Base-by-base conservation (phyloP, 768 basidiomycete genomes). In the Rhizopogon rudus region DNA sequence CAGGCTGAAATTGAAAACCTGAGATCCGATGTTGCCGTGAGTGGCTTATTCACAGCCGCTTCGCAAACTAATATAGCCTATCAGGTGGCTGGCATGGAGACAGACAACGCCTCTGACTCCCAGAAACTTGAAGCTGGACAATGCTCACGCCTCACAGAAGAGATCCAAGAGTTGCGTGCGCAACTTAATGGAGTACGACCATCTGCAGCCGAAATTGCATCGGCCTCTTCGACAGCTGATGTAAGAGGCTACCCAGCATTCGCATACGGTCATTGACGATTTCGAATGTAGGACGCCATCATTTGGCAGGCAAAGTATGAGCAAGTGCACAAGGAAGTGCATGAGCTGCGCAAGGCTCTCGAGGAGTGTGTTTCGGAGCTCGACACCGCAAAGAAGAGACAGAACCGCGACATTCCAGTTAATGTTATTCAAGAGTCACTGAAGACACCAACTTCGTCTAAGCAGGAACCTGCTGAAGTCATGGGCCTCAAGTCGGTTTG, bases 1-100 rank as follows among this genome's bases (percentile, higher is more conserved):
- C 76, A 90, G 53, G 91, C 90, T 13, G 96, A 99, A 69, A 88
- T 98, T 12, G 96, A 99, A 73, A 67, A 70, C 72, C 62, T 84
- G 43, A 75, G 95, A 52, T 71, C 80, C 35, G 96, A 97, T 57
- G 74, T 89, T 43, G 76, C 82, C 37, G 92, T 93, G 69, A 76
- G 90, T 71, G 20, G 43, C 33, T 9, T 40, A 2, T 3, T 16
- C n/a, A 2, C 17, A n/a, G 39, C 13, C 7, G 10, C 16, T 40
- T 43, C 40, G 16, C 31, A 48, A 17, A 16, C 43, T 54, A 37
- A 29, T 5, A 10, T 10, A 10, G 22, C 17, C 39, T 13, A 20
- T 16, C 33, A 70, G 68, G 60, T 63, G 20, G 87, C 86, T 60
- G 80, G 83, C 33, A 65, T 88, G 49, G 77, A 79, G 14, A 44